Evolutionary conservation across 345 rosid genomes (phyloP).

Genomic region (Syzygium aromaticum): DNA sequence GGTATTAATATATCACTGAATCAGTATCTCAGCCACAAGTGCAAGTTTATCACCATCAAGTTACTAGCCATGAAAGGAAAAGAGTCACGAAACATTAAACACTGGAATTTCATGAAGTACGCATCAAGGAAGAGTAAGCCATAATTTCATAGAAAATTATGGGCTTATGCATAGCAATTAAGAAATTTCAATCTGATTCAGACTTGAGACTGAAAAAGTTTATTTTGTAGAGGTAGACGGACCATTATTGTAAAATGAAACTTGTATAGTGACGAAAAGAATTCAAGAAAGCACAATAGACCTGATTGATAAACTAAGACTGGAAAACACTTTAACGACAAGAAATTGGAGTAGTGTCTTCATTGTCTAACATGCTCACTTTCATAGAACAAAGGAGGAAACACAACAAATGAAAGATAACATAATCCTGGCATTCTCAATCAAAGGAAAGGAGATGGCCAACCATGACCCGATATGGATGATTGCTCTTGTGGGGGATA

Average conservation of each 20-base stretch:
- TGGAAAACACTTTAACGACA: neutral
- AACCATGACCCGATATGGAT: conserved; percentile 88
- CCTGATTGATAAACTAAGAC: neutral
- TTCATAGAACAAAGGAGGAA: neutral
- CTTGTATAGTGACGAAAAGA: neutral
- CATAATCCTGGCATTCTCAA: neutral
- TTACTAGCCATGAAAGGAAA: neutral
- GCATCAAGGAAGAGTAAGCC: neutral
- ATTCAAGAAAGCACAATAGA: neutral
- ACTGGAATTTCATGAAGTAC: neutral
- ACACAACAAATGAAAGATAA: neutral
- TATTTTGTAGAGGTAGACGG: neutral
- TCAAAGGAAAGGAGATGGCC: conserved; percentile 6
- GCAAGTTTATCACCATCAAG: neutral
- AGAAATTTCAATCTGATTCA: neutral
- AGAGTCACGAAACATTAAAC: neutral
- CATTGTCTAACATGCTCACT: neutral
- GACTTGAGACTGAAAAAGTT: neutral
- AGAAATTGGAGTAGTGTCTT: neutral
- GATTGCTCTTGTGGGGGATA: conserved; percentile 64
- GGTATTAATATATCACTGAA: too few relatives aligned
- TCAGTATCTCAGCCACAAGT: neutral
- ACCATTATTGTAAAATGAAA: neutral
- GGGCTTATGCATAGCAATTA: neutral
- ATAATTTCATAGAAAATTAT: neutral